Evolutionary conservation across 2,329 filamentous ascomycete genomes (phyloP).

Genomic region (Stagonosporopsis cucurbitacearum): DNA sequence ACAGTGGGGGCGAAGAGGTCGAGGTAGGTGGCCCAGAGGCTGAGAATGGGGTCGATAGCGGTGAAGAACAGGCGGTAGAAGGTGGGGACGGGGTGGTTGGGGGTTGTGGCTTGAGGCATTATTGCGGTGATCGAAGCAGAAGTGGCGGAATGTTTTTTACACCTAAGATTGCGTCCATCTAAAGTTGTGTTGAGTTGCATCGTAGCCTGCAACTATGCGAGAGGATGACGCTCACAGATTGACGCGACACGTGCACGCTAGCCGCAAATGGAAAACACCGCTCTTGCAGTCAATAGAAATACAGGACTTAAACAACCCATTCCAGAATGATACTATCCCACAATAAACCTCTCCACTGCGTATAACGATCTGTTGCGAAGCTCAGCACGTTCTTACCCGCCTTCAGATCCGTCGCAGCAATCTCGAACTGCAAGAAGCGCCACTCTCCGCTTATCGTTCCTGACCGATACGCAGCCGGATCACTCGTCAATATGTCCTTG

Average conservation of each 20-base stretch:
- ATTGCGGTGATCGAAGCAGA: background rate
- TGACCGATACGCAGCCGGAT: conserved; percentile 51
- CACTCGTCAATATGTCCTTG: conserved; percentile 25
- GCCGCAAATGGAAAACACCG: background rate
- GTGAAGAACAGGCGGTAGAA: conserved; percentile 40
- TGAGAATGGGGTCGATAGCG: conserved; percentile 36
- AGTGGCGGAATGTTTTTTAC: background rate
- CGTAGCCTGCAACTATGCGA: background rate
- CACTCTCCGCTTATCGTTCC: conserved; percentile 54
- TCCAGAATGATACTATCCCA: conserved; percentile 48
- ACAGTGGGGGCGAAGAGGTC: conserved; percentile 33
- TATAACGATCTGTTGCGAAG: conserved; percentile 38
- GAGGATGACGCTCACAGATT: background rate
- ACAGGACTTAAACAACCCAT: conserved; percentile 21
- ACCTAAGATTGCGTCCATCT: background rate
- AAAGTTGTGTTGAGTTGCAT: background rate
- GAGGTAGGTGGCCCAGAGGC: conserved; percentile 36
- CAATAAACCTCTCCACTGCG: conserved; percentile 45
- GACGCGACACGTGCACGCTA: background rate
- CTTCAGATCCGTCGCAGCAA: conserved; percentile 30
- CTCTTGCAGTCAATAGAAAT: background rate
- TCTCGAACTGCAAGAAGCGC: conserved; percentile 50
- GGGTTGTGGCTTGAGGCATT: background rate
- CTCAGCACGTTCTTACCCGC: conserved; percentile 40
- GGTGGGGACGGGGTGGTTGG: conserved; percentile 6